These are phyloP conservation scores for Exidia glandulosa DNA, from an alignment of 768 basidiomycete genomes.

Conservation along the genomic window DNA sequence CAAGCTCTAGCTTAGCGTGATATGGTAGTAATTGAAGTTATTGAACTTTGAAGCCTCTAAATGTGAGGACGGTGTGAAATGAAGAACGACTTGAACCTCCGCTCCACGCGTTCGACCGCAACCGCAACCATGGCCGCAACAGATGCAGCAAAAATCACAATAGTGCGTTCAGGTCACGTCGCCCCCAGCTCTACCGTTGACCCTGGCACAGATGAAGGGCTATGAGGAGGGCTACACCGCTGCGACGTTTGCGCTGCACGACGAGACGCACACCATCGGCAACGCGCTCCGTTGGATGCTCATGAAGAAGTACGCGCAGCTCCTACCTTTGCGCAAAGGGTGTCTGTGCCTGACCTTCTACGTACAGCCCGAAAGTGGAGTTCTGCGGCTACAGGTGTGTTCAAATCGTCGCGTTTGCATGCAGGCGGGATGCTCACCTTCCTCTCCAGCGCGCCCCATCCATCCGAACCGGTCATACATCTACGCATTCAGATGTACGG, in stretches of 20 bases:
- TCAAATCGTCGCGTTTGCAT: not conserved
- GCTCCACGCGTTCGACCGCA: too few species aligned
- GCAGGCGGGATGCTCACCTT: not conserved
- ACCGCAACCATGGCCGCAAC: too few species aligned
- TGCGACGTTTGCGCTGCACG: constrained; percentile 83
- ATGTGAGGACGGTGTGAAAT: too few species aligned
- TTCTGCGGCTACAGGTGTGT: constrained; percentile 94
- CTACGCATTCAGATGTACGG: constrained; percentile 99
- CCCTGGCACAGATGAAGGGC: not conserved
- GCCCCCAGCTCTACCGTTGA: too few species aligned
- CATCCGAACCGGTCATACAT: constrained; percentile 93
- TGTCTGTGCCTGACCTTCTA: not conserved
- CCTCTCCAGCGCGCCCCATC: constrained; percentile 68
- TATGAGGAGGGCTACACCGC: constrained; percentile 55
- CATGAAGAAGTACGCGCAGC: constrained; percentile 83
- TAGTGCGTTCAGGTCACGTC: too few species aligned
- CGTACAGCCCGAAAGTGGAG: constrained; percentile 79
- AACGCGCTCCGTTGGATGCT: constrained; percentile 95
- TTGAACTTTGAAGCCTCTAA: too few species aligned
- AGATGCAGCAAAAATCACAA: too few species aligned
- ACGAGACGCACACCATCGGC: constrained; percentile 94
- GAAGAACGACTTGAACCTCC: too few species aligned
- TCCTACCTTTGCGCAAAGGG: constrained; percentile 2
- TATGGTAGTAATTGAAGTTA: too few species aligned
- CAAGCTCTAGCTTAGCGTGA: too few species aligned